phyloP scores from a whole-genome alignment of 495 filamentous ascomycete genomes.

The Glutinoglossum americanum region DNA sequence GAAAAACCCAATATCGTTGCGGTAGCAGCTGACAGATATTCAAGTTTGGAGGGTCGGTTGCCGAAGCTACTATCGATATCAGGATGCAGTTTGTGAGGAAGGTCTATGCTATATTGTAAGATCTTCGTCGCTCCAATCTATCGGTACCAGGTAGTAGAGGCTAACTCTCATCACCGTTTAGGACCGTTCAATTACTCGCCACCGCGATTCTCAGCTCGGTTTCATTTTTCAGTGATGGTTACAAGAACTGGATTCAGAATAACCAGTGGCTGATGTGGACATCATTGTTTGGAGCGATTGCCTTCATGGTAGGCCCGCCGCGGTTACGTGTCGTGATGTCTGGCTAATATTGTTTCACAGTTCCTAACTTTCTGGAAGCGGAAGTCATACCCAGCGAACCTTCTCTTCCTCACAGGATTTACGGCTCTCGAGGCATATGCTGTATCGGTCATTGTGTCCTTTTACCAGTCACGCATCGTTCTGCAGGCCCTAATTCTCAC shows the following conservation, averaged over 20 bases:
- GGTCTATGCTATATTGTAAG: slow-evolving; percentile 64
- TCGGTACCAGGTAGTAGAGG: neutral
- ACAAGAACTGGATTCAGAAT: slow-evolving; percentile 71
- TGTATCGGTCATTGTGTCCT: slow-evolving; percentile 75
- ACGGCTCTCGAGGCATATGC: slow-evolving; percentile 85
- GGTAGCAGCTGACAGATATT: neutral
- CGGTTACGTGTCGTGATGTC: neutral
- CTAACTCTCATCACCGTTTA: slow-evolving; percentile 12
- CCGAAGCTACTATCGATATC: slow-evolving; percentile 85
- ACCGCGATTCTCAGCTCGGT: slow-evolving; percentile 64
- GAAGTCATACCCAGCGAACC: slow-evolving; percentile 86
- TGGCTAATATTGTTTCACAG: neutral
- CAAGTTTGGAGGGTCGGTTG: slow-evolving; percentile 72
- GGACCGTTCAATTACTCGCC: slow-evolving; percentile 67
- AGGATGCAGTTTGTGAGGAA: slow-evolving; percentile 97
- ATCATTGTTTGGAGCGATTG: slow-evolving; percentile 59
- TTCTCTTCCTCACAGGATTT: slow-evolving; percentile 81
- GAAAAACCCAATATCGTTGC: neutral
- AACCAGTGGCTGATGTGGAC: slow-evolving; percentile 70
- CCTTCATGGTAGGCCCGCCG: slow-evolving; percentile 32
- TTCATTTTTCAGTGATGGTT: slow-evolving; percentile 60
- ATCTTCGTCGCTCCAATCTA: neutral
- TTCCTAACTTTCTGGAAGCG: slow-evolving; percentile 92
- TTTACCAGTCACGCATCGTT: slow-evolving; percentile 62
- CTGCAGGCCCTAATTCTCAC: slow-evolving; percentile 81